These are phyloP conservation scores for Onygenales sp. DNA, from an alignment of 2,329 filamentous ascomycete species.

Conservation along the genomic window DNA sequence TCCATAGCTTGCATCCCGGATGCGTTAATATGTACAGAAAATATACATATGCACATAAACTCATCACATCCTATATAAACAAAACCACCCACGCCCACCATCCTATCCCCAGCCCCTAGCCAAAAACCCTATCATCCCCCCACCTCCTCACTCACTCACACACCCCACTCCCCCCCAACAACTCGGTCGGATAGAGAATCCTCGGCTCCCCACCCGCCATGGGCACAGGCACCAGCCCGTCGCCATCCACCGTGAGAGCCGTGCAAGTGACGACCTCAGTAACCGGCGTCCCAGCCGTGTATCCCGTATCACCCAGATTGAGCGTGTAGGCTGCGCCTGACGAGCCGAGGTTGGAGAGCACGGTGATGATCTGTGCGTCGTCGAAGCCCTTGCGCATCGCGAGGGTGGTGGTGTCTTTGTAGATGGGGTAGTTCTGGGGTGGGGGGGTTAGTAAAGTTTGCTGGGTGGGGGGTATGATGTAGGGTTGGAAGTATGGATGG, in stretches of 20 bases:
- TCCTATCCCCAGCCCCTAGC: not conserved
- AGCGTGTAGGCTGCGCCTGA: slow-evolving; percentile 34
- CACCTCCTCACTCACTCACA: slow-evolving; percentile 7
- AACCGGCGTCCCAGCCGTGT: slow-evolving; percentile 12
- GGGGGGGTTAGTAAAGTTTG: not conserved
- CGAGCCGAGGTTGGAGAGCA: slow-evolving; percentile 37
- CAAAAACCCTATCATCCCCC: not conserved
- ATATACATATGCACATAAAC: not conserved
- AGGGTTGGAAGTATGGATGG: not conserved
- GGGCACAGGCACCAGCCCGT: slow-evolving; percentile 12
- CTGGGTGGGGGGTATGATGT: not conserved
- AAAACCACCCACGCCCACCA: not conserved
- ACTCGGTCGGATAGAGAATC: slow-evolving; percentile 15
- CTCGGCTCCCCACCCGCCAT: slow-evolving; percentile 15
- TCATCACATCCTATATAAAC: not conserved
- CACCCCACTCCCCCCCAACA: slow-evolving; percentile 14
- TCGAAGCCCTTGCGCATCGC: slow-evolving; percentile 36
- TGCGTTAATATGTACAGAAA: too few relatives aligned
- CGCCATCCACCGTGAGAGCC: slow-evolving; percentile 10
- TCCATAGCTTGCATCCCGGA: too few relatives aligned
- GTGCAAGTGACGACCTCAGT: slow-evolving; percentile 30
- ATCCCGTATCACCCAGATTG: slow-evolving; percentile 33
- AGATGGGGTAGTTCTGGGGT: slow-evolving; percentile 20
- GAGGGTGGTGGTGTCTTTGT: slow-evolving; percentile 33
- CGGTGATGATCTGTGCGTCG: slow-evolving; percentile 23